Conservation (phyloP, 192 early-diverging fungal genomes). For the Rhizophagus sp. region DNA sequence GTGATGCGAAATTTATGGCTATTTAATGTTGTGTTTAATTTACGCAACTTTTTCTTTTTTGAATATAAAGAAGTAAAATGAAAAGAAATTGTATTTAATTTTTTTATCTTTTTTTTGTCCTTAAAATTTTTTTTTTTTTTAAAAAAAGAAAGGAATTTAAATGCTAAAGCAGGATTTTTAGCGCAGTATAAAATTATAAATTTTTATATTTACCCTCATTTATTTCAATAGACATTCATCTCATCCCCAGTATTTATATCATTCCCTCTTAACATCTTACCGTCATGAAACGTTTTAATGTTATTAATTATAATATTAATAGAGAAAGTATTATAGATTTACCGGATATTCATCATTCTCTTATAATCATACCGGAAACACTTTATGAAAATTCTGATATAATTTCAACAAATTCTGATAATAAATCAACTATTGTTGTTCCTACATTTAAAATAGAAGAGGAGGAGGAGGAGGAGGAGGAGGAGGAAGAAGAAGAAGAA, state of each 20-base stretch:
- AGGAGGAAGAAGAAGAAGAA: not conserved
- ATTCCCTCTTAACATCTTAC: too few species aligned
- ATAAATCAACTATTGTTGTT: not conserved
- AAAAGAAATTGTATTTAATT: not conserved
- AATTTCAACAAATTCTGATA: not conserved
- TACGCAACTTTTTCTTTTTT: not conserved
- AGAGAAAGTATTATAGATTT: not conserved
- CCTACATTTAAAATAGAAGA: not conserved
- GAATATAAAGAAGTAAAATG: too few species aligned
- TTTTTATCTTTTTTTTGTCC: not conserved
- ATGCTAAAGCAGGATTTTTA: not conserved
- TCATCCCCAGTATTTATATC: not conserved
- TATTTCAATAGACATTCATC: not conserved
- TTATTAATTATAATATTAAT: not conserved
- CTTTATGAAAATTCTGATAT: not conserved
- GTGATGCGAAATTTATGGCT: not conserved
- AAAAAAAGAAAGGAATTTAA: too few species aligned
- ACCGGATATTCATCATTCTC: not conserved
- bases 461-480: not conserved
- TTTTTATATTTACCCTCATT: too few species aligned
- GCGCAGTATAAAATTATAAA: not conserved
- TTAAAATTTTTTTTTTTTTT: not conserved
- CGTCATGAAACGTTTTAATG: not conserved
- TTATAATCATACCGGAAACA: not conserved
- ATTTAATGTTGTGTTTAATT: not conserved